Percentiles rank a stretch among this genome's conserved stretches.
phyloP scores from a whole-genome alignment of 257 asterid genomes.

The Solanum etuberosum region DNA sequence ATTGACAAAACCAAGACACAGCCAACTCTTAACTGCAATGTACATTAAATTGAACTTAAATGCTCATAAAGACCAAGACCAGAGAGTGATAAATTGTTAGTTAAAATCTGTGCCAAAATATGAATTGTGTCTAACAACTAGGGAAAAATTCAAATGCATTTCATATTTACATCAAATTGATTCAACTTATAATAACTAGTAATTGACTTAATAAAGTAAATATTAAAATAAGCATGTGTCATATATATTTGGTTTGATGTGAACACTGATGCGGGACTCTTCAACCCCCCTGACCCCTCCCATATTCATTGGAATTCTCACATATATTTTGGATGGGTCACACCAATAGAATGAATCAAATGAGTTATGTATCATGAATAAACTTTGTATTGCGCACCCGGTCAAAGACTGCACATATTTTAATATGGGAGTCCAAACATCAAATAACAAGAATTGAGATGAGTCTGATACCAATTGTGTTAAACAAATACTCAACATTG shows the following conservation, averaged over 20 bases:
- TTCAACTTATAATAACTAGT: neutral
- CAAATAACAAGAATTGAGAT: neutral
- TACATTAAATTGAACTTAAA: slow-evolving; percentile 15
- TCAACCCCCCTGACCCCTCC: neutral
- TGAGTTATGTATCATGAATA: neutral
- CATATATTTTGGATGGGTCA: neutral
- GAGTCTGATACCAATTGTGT: neutral
- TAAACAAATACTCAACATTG: neutral
- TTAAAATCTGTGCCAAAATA: neutral
- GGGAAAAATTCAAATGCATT: neutral
- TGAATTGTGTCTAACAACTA: neutral
- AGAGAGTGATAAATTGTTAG: neutral
- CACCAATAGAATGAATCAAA: neutral
- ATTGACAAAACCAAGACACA: slow-evolving; percentile 60
- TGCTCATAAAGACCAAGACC: neutral
- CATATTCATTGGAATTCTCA: neutral
- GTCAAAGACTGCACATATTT: neutral
- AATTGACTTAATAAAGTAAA: no score
- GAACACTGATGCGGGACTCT: neutral
- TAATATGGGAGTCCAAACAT: neutral
- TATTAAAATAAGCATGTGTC: neutral
- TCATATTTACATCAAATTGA: neutral
- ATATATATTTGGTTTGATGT: neutral
- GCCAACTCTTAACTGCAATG: slow-evolving; percentile 5
- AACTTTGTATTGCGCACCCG: neutral